Base-by-base conservation (phyloP, 192 early-diverging fungal species). In the Gamsiella multidivaricata region DNA sequence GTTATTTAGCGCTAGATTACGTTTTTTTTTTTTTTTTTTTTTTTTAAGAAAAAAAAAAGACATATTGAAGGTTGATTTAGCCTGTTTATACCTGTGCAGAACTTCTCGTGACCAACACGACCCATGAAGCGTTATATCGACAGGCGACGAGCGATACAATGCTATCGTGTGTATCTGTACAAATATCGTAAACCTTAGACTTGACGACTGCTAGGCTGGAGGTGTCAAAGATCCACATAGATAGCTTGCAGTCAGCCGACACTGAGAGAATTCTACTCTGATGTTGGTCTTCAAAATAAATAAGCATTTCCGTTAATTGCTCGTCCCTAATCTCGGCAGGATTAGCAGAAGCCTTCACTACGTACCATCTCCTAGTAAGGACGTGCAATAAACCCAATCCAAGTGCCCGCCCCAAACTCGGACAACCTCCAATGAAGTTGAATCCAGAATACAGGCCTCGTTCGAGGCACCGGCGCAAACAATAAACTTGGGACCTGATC, bases 371-470 rank as follows among this genome's bases (percentile, higher is more conserved):
- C 76, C 82, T 70, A 81, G 82, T 28, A 86, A 69, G 15, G 70
- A 56, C 14, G 86, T 87, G 57, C 84, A 85, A 32, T 72, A 62
- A 12, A 83, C 84, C 88, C 88, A 89, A 51, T 87, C 81, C 29
- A 76, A 46, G 55, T 89, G 88, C 2, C 85, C 86, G 20, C 81
- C 84, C 88, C 88, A 89, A 15, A 89, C 82, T 49, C 88, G 63
- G 11, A 89, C 80, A 36, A 87, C 64, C 75, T 88, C 84, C 14
- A 89, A 57, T 1, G 84, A 82, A 12, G 80, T 80, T 7, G 83
- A 63, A 59, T 87, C 82, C 28, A 89, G 33, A 34, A 89, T 86
- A 20, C 69, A 76, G 2, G 87, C 85, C 22, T 87, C 85, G 60
- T 83, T 83, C 11, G 83, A 73, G 20, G 82, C 70, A 9, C 88